Evolutionary conservation across 2,329 filamentous ascomycete species (phyloP).

Genomic region (Botrytis galanthina): DNA sequence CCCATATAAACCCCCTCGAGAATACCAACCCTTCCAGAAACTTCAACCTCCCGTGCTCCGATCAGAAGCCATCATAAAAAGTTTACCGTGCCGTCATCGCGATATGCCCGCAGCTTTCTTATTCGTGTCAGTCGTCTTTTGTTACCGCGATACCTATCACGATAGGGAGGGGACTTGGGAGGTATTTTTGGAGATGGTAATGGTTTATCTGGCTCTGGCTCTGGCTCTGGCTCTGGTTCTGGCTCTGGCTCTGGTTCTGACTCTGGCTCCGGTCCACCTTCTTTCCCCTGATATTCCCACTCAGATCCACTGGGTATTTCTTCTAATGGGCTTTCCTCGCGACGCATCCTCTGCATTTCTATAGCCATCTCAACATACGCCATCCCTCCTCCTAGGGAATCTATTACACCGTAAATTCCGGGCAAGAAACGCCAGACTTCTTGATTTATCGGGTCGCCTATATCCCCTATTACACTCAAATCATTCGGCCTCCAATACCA

Average conservation of each 20-base stretch:
- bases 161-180: background rate
- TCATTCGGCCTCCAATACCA: background rate
- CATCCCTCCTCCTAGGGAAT: background rate
- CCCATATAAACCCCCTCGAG: accelerated
- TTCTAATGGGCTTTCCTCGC: background rate
- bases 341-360: background rate
- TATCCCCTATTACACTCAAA: background rate
- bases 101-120: background rate
- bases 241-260: background rate
- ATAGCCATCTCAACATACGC: background rate
- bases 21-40: background rate
- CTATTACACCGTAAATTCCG: background rate
- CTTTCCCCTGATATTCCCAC: background rate
- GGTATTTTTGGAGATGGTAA: background rate
- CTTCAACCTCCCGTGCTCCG: background rate
- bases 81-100: background rate
- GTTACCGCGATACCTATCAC: background rate
- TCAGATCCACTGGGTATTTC: background rate
- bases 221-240: background rate
- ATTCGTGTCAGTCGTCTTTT: background rate
- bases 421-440: background rate
- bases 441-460: background rate
- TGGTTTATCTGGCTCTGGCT: background rate
- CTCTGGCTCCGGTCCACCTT: background rate
- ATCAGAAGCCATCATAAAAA: background rate